Evolutionary conservation across 2,329 filamentous ascomycete species (phyloP).

Genomic region (Phymatotrichopsis omnivora): DNA sequence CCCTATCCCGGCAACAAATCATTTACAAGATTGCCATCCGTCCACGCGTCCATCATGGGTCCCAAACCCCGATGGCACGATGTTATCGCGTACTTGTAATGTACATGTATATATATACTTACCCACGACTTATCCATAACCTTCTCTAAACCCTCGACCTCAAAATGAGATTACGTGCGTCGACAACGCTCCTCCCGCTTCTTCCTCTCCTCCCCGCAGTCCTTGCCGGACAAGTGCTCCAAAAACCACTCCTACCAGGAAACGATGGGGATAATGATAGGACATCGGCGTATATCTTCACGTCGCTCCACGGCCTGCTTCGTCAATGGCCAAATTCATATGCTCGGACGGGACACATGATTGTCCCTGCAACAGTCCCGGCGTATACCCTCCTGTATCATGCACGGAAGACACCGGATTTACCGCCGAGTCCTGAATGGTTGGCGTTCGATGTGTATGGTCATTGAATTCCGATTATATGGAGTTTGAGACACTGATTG

Average conservation of each 20-base stretch:
- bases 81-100: too few species aligned
- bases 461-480: neutral
- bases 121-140: too few species aligned
- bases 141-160: too few species aligned
- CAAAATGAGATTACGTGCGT: slow-evolving; percentile 2
- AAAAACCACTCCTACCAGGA: neutral
- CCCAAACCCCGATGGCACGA: too few species aligned
- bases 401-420: slow-evolving; percentile 38
- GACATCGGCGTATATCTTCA: slow-evolving; percentile 36
- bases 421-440: slow-evolving; percentile 44
- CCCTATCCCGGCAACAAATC: too few species aligned
- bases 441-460: slow-evolving; percentile 42
- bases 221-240: neutral
- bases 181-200: too few species aligned
- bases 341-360: slow-evolving; percentile 43
- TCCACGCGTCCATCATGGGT: too few species aligned
- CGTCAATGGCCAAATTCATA: slow-evolving; percentile 45
- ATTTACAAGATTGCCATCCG: too few species aligned
- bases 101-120: too few species aligned
- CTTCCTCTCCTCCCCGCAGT: slow-evolving; percentile 3
- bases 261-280: too few species aligned
- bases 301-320: slow-evolving; percentile 40
- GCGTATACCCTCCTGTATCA: slow-evolving; percentile 44
- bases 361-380: slow-evolving; percentile 41
- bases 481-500: neutral